Evolutionary conservation across 495 filamentous ascomycete species (phyloP), one percentile per base, ranked within the genome.

Genomic region (Pyrenula aspistea): DNA sequence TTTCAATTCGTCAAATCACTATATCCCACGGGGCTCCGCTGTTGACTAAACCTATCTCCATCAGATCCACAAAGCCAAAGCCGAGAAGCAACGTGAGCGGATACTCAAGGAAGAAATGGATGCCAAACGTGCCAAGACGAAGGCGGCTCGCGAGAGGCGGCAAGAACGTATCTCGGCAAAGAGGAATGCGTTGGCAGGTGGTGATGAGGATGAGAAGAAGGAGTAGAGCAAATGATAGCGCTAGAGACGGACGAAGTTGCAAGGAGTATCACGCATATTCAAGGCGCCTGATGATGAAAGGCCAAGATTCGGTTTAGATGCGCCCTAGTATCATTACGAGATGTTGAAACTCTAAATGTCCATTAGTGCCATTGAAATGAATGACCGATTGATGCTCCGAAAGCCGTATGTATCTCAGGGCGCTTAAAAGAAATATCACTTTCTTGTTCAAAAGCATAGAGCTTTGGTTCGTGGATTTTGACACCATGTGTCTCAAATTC

Each of bases 41-140:
- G n/a, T 12, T 36, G 25, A 51, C 24, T 22, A 11, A 22, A 8
- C 21, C 25, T 51, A 12, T 60, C 48, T 12, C n/a, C 25, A 63
- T 61, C 64, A 98, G 93, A 96, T 99, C 78, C 93, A 99, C 83
- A 93, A 88, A 75, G 93, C 93, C 78, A 99, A 99, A 85, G 93
- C 93, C 67, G 93, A 99, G 87, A 90, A 92, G 79, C 80, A 82
- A 58, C 94, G 93, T 76, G 93, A 96, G 85, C 83, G 85, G 73
- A 70, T 83, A 63, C 80, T 96, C 72, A 93, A 95, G 88, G 91
- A 96, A 70, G 91, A 96, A 83, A 97, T 97, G 93, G 92, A 99
- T 76, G 88, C 86, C 78, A 96, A 93, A 84, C 89, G 93, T 81
- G 86, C 89, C 74, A 95, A 95, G 89, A 96, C 89, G 85, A 96